These are phyloP conservation scores for Vanderwaltozyma yarrowii DNA, from an alignment of 805 yeast species.

Conservation along the genomic window DNA sequence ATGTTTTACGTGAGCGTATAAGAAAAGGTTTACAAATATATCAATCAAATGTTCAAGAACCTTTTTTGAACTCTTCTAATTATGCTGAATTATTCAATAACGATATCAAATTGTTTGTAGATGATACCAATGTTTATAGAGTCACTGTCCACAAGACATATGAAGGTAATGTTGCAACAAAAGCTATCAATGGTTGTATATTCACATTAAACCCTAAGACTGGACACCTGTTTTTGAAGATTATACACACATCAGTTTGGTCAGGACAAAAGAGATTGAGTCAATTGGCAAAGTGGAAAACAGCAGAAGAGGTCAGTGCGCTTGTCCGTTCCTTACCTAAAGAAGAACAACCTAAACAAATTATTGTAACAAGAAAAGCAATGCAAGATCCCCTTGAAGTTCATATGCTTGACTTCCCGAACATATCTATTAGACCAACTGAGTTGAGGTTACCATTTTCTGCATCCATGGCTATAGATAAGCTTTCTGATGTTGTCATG, in stretches of 20 bases:
- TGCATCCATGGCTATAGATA: slow-evolving; percentile 73
- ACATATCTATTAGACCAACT: slow-evolving; percentile 77
- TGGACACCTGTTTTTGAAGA: slow-evolving; percentile 81
- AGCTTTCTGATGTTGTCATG: slow-evolving; percentile 65
- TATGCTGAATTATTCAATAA: slow-evolving; percentile 82
- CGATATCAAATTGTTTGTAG: slow-evolving; percentile 78
- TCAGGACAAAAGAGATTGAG: slow-evolving; percentile 92
- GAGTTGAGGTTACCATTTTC: slow-evolving; percentile 86
- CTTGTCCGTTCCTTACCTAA: slow-evolving; percentile 77
- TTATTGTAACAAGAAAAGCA: slow-evolving; percentile 83
- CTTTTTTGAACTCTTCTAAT: slow-evolving; percentile 78
- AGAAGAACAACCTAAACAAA: slow-evolving; percentile 91
- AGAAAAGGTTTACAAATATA: slow-evolving; percentile 89
- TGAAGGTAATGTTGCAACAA: slow-evolving; percentile 87
- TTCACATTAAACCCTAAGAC: slow-evolving; percentile 83
- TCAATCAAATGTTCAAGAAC: slow-evolving; percentile 89
- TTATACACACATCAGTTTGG: slow-evolving; percentile 92
- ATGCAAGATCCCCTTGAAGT: slow-evolving; percentile 92
- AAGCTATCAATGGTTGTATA: slow-evolving; percentile 88
- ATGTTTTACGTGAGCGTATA: slow-evolving; percentile 84
- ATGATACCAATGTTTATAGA: slow-evolving; percentile 89
- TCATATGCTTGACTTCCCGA: slow-evolving; percentile 94
- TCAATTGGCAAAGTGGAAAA: slow-evolving; percentile 94
- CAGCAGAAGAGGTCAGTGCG: slow-evolving; percentile 96
- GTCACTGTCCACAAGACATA: slow-evolving; percentile 84